phyloP scores from a whole-genome alignment of 768 basidiomycete genomes.

The Tulasnella sp. region DNA sequence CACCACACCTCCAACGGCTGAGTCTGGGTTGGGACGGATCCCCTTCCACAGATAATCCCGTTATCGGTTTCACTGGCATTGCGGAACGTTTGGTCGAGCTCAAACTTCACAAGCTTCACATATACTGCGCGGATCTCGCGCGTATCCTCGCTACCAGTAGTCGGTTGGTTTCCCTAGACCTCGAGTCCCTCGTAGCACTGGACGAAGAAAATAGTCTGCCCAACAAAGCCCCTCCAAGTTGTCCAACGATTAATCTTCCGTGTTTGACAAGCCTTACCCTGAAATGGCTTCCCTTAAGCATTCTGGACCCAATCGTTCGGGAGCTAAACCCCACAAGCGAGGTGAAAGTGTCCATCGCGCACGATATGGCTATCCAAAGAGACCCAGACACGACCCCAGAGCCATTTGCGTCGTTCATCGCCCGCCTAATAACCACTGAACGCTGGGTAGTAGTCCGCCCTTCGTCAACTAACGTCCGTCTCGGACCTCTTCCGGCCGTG shows the following conservation, averaged over 20 bases:
- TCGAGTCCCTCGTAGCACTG: neutral
- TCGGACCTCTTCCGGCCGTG: neutral
- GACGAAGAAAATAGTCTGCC: neutral
- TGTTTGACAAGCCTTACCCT: neutral
- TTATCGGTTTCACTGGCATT: no score
- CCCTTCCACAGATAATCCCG: no score
- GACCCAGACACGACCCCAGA: neutral
- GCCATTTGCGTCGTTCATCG: neutral
- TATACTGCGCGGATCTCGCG: no score
- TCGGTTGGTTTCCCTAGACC: no score
- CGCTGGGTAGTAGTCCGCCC: neutral
- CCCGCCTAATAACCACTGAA: neutral
- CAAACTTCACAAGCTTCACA: no score
- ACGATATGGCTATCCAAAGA: neutral
- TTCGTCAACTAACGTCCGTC: neutral
- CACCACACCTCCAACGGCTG: no score
- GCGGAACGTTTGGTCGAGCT: no score
- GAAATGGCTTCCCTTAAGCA: neutral
- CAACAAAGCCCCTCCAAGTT: neutral
- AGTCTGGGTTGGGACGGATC: no score
- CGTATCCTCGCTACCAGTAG: no score
- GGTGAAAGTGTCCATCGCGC: neutral
- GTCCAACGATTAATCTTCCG: neutral
- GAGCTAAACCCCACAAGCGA: neutral
- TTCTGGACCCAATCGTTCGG: neutral